Evolutionary conservation across 2,329 filamentous ascomycete genomes (phyloP).

Genomic region (Coleophoma eucalyptorum): DNA sequence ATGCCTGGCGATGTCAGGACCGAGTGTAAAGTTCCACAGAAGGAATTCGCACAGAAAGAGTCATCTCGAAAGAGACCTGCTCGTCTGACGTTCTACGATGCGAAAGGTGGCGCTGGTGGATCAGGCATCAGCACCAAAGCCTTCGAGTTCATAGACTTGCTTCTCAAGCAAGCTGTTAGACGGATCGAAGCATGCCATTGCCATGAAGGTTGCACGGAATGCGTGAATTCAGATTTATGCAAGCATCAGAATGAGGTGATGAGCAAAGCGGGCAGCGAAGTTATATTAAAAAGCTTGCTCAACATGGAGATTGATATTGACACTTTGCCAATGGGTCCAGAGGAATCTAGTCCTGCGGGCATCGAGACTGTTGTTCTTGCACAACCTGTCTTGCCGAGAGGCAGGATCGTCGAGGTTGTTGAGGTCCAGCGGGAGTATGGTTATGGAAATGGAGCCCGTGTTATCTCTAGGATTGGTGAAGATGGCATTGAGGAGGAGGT

Average conservation of each 20-base stretch:
- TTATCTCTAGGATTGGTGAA: constrained; percentile 19
- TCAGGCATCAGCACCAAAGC: constrained; percentile 88
- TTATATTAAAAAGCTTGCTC: constrained; percentile 74
- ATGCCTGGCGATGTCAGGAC: constrained; percentile 90
- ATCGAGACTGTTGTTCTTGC: constrained; percentile 82
- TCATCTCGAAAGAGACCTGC: constrained; percentile 78
- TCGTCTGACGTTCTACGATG: constrained; percentile 89
- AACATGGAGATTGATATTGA: constrained; percentile 79
- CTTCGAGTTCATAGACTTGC: constrained; percentile 83
- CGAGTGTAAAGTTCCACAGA: constrained; percentile 85
- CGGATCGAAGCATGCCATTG: constrained; percentile 76
- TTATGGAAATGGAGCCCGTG: constrained; percentile 21
- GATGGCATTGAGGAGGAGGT: constrained; percentile 16
- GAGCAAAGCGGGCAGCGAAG: constrained; percentile 83
- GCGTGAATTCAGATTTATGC: constrained; percentile 80
- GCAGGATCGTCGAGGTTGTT: constrained; percentile 15
- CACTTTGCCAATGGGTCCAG: constrained; percentile 79
- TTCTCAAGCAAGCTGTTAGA: constrained; percentile 72
- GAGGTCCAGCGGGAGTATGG: constrained; percentile 21
- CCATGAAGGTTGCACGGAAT: constrained; percentile 80
- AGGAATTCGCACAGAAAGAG: constrained; percentile 75
- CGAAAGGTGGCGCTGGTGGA: constrained; percentile 80
- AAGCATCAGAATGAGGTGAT: constrained; percentile 87
- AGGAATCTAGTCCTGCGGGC: constrained; percentile 63
- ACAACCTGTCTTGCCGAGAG: constrained; percentile 47